A percentile compares a stretch with the other conserved stretches of the same genome.
Conservation (phyloP, 2,329 filamentous ascomycete genomes). For the Xylaria sp. region DNA sequence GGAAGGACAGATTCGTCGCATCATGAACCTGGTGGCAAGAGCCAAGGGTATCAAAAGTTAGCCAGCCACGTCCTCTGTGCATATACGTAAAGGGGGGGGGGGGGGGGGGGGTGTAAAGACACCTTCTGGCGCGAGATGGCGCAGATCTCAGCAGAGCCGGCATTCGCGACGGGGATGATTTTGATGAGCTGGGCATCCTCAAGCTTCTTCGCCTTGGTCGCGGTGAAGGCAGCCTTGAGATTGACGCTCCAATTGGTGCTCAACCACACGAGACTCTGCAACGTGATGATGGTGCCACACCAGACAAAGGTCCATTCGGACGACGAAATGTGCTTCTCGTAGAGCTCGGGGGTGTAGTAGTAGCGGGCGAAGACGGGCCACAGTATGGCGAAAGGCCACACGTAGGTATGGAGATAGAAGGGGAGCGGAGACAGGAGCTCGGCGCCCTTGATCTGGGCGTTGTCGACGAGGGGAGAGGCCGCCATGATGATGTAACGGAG, state of each 20-base stretch:
- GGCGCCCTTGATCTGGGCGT: constrained; percentile 84
- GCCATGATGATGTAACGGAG: constrained; percentile 20
- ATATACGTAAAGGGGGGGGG: neutral
- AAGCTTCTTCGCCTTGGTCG: constrained; percentile 71
- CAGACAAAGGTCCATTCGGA: constrained; percentile 98
- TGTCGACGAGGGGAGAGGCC: constrained; percentile 76
- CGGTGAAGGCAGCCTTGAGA: constrained; percentile 80
- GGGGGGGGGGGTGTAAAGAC: constrained; percentile 27
- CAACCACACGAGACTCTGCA: constrained; percentile 89
- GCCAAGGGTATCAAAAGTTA: neutral
- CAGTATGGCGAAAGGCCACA: constrained; percentile 89
- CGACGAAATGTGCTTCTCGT: constrained; percentile 89
- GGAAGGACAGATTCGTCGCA: constrained; percentile 80
- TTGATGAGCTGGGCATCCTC: constrained; percentile 86
- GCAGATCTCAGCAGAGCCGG: constrained; percentile 88
- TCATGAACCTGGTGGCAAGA: constrained; percentile 64
- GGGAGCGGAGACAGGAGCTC: constrained; percentile 88
- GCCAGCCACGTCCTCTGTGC: neutral
- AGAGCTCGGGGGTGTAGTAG: constrained; percentile 82
- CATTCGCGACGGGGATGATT: constrained; percentile 87
- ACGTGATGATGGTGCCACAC: constrained; percentile 83
- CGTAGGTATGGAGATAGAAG: constrained; percentile 80
- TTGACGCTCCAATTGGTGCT: constrained; percentile 98
- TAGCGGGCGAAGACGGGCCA: constrained; percentile 92
- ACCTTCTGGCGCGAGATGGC: constrained; percentile 76